A percentile compares a stretch with the other conserved stretches of the same genome.
phyloP scores from a whole-genome alignment of 2,329 filamentous ascomycete species.

The Thielaviopsis populi region DNA sequence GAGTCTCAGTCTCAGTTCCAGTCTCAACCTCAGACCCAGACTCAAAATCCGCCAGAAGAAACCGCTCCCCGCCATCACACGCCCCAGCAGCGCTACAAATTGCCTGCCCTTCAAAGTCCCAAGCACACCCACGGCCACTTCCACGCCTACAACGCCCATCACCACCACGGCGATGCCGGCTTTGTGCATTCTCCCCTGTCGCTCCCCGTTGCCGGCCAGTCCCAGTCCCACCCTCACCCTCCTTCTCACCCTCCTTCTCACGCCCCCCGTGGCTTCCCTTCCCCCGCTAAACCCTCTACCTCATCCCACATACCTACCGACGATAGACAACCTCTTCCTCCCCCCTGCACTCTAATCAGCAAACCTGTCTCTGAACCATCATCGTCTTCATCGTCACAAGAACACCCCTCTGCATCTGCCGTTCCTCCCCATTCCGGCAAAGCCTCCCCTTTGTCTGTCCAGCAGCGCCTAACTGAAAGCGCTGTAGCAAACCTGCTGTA shows the following conservation, averaged over 20 bases:
- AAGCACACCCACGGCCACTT: neutral
- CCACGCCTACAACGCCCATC: neutral
- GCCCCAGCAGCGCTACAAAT: slow-evolving; percentile 9
- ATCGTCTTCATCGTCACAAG: neutral
- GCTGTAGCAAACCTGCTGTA: slow-evolving; percentile 26
- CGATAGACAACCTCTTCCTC: slow-evolving; percentile 16
- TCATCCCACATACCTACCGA: slow-evolving; percentile 18
- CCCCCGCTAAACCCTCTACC: neutral
- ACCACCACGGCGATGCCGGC: neutral
- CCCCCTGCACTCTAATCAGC: neutral
- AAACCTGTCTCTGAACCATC: neutral
- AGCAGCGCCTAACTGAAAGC: slow-evolving; percentile 23
- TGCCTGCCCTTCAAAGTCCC: slow-evolving; percentile 4
- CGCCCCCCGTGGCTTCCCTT: slow-evolving; percentile 5
- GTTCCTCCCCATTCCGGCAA: neutral
- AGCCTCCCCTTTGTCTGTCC: slow-evolving; percentile 19
- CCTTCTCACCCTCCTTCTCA: neutral
- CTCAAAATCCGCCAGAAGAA: neutral
- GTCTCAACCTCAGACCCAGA: neutral
- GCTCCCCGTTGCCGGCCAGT: neutral
- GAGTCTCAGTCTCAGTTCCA: neutral
- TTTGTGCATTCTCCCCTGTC: neutral
- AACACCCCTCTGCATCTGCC: neutral
- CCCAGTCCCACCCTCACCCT: neutral
- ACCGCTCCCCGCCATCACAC: slow-evolving; percentile 2